Conservation (phyloP, 768 basidiomycete species). For the Mrakia hoshinonis region DNA sequence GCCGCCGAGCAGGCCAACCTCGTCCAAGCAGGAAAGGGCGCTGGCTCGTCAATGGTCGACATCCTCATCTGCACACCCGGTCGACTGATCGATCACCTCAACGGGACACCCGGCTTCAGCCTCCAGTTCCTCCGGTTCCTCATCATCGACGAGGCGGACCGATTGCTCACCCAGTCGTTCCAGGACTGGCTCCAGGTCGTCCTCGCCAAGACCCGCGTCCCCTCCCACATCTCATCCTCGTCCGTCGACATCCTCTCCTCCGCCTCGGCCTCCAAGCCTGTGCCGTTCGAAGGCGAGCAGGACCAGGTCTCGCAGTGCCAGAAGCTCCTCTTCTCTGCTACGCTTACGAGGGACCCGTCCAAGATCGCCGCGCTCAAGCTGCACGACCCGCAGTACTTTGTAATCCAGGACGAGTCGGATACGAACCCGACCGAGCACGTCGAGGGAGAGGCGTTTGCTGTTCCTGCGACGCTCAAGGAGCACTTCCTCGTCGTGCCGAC, state of each 20-base stretch:
- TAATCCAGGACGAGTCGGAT: constrained; percentile 55
- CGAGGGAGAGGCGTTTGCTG: constrained; percentile 48
- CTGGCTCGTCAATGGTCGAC: constrained; percentile 81
- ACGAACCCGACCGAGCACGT: constrained; percentile 48
- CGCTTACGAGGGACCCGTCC: constrained; percentile 86
- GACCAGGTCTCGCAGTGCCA: constrained; percentile 52
- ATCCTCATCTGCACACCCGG: constrained; percentile 94
- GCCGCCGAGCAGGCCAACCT: constrained; percentile 78
- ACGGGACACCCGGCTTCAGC: constrained; percentile 78
- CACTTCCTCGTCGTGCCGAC: constrained; percentile 73
- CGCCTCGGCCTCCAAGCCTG: background rate
- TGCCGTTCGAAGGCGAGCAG: constrained; percentile 32
- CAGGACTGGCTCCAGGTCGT: constrained; percentile 89
- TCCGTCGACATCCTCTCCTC: constrained; percentile 35
- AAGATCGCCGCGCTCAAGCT: constrained; percentile 76
- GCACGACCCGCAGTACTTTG: constrained; percentile 72
- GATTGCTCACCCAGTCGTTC: constrained; percentile 88
- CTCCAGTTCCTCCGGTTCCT: constrained; percentile 92
- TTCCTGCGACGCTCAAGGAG: constrained; percentile 74
- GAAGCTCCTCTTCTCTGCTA: constrained; percentile 92
- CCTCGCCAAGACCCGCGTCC: constrained; percentile 56
- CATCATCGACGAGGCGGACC: constrained; percentile 94
- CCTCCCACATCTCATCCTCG: background rate
- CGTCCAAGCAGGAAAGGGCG: constrained; percentile 46
- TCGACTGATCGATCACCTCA: constrained; percentile 84